These are phyloP conservation scores for Bauhinia variegata DNA, from an alignment of 306 rosid genomes.

Conservation along the genomic window DNA sequence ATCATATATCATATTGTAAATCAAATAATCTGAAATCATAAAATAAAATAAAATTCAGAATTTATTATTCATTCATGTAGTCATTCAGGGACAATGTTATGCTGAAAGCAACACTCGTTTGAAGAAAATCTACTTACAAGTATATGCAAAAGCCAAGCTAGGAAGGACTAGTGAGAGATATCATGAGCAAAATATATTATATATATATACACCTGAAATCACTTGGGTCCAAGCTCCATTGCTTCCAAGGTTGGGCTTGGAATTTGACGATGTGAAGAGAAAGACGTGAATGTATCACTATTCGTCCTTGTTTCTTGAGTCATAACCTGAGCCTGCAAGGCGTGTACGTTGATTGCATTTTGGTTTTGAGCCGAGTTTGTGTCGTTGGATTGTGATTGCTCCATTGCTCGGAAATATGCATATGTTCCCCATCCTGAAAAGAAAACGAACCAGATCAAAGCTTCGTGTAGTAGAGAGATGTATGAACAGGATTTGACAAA, in stretches of 20 bases:
- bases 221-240: conserved; percentile 59
- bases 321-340: conserved; percentile 30
- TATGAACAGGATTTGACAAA: too few species aligned
- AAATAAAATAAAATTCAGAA: too few species aligned
- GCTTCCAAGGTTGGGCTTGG: conserved; percentile 55
- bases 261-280: neutral
- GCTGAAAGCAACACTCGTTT: conserved; percentile 9
- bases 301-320: conserved; percentile 36
- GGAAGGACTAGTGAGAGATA: neutral
- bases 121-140: conserved; percentile 28
- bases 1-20: too few species aligned
- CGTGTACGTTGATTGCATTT: conserved; percentile 34
- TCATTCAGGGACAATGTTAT: too few species aligned
- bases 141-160: conserved; percentile 13
- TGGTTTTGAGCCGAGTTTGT: conserved; percentile 12
- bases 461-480: too few species aligned
- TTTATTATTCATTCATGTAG: too few species aligned
- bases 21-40: too few species aligned
- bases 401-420: conserved; percentile 74
- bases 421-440: conserved; percentile 92
- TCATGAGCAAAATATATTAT: too few species aligned
- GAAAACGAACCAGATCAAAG: neutral
- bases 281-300: conserved; percentile 38
- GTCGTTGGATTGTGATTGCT: conserved; percentile 49
- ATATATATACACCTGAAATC: too few species aligned